Conservation (phyloP, 2,329 filamentous ascomycete species). For the Penicillium digitatum region DNA sequence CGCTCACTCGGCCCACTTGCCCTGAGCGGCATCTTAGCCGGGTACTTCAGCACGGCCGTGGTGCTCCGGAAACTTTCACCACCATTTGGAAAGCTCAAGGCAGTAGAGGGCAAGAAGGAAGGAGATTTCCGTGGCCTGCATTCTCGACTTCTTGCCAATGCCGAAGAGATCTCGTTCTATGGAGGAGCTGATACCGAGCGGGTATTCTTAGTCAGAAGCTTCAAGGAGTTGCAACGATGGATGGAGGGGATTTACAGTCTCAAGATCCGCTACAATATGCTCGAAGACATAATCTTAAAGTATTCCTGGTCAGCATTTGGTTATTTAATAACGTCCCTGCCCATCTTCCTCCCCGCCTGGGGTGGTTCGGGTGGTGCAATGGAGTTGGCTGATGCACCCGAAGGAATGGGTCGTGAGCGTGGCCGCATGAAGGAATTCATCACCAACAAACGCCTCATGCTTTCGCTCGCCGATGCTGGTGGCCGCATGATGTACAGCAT, state of each 20-base stretch:
- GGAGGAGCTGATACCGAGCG: slow-evolving; percentile 94
- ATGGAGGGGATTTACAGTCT: slow-evolving; percentile 99
- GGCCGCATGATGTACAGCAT: slow-evolving; percentile 99
- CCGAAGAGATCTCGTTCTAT: slow-evolving; percentile 97
- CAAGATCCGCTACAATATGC: slow-evolving; percentile 97
- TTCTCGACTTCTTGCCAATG: slow-evolving; percentile 88
- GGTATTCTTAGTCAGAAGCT: slow-evolving; percentile 84
- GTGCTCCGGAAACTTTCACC: slow-evolving; percentile 84
- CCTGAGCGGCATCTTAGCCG: slow-evolving; percentile 77
- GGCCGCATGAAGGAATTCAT: slow-evolving; percentile 98
- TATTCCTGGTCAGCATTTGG: slow-evolving; percentile 99
- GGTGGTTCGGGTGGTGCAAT: slow-evolving; percentile 72
- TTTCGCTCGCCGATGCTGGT: slow-evolving; percentile 91
- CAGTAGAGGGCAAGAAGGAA: slow-evolving; percentile 90
- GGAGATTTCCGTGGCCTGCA: slow-evolving; percentile 92
- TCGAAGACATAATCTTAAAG: slow-evolving; percentile 96
- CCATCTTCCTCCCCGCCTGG: slow-evolving; percentile 92
- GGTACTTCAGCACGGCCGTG: slow-evolving; percentile 91
- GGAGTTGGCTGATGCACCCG: slow-evolving; percentile 54
- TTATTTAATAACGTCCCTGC: slow-evolving; percentile 86
- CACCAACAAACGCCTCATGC: slow-evolving; percentile 97
- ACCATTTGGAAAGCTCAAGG: slow-evolving; percentile 94
- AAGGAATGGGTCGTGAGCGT: slow-evolving; percentile 57
- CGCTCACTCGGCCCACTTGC: slow-evolving; percentile 85
- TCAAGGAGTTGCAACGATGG: slow-evolving; percentile 87